A percentile compares a stretch with the other conserved stretches of the same genome.
phyloP scores from a whole-genome alignment of 1,139 yeast genomes.

The Nakaseomyces bracarensis region DNA sequence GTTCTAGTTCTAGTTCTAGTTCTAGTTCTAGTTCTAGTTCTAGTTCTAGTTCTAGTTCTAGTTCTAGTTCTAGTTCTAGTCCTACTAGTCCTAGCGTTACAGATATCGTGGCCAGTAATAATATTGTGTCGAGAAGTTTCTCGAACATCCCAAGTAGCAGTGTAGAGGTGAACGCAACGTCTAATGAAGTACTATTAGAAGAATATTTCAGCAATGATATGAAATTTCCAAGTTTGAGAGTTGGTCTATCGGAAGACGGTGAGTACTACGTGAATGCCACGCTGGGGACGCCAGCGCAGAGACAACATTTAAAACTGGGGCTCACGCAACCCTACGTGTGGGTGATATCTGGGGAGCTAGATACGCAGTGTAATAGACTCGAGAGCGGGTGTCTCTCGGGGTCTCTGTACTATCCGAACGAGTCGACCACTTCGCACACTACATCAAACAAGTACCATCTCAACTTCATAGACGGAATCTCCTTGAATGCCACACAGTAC shows the following conservation, averaged over 20 bases:
- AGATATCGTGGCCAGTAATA: too few relatives aligned
- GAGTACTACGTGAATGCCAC: constrained; percentile 32
- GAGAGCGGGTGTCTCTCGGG: constrained; percentile 14
- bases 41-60: neutral
- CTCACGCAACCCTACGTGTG: constrained; percentile 38
- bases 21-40: neutral
- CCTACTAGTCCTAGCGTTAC: neutral
- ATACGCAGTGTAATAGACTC: constrained; percentile 21
- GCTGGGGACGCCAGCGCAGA: constrained; percentile 35
- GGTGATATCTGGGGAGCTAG: constrained; percentile 31
- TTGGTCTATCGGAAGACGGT: constrained; percentile 21
- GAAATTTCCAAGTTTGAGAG: constrained; percentile 16
- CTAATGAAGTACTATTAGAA: neutral
- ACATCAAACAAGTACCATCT: constrained; percentile 12
- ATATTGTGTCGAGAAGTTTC: too few relatives aligned
- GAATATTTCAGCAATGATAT: constrained; percentile 1
- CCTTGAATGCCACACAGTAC: constrained; percentile 20
- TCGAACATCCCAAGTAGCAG: neutral
- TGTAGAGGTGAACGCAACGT: neutral
- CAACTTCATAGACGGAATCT: constrained; percentile 19
- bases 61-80: neutral
- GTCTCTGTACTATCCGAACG: constrained; percentile 16
- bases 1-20: neutral
- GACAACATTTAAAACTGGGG: constrained; percentile 34
- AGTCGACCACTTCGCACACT: constrained; percentile 17